A percentile compares a stretch with the other conserved stretches of the same genome.
Conservation (phyloP, 495 filamentous ascomycete genomes). For the Baudoinia panamericana region DNA sequence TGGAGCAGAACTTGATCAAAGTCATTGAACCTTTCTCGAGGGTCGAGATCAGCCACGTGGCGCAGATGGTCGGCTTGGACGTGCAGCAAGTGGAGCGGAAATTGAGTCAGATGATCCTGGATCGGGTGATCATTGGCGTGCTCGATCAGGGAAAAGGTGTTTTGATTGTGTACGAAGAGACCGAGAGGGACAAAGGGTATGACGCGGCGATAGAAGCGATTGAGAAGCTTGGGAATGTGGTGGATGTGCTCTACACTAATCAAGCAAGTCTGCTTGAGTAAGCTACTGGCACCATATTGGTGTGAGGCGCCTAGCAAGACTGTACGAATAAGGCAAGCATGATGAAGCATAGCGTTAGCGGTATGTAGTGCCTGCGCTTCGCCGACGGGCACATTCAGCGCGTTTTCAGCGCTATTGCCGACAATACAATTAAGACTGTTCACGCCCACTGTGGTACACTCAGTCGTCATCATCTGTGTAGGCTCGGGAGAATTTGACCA, state of each 20-base stretch:
- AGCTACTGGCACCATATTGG: too few species aligned
- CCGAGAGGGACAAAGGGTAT: slow-evolving; percentile 80
- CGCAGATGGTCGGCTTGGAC: slow-evolving; percentile 91
- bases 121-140: slow-evolving; percentile 96
- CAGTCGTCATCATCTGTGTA: slow-evolving; percentile 21
- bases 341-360: too few species aligned
- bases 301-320: too few species aligned
- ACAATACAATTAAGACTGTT: too few species aligned
- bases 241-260: slow-evolving; percentile 94
- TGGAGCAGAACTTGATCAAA: slow-evolving; percentile 98
- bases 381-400: too few species aligned
- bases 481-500: slow-evolving; percentile 20
- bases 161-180: slow-evolving; percentile 93
- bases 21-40: slow-evolving; percentile 97
- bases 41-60: slow-evolving; percentile 92
- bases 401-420: too few species aligned
- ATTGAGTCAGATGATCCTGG: slow-evolving; percentile 96
- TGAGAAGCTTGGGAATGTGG: slow-evolving; percentile 92
- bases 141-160: slow-evolving; percentile 96
- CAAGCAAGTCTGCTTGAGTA: slow-evolving; percentile 92
- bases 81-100: slow-evolving; percentile 96
- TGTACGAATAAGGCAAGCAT: too few species aligned
- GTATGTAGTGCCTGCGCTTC: too few species aligned
- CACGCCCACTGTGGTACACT: too few species aligned
- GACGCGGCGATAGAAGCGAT: slow-evolving; percentile 90